These are phyloP conservation scores for Penicillium alfredii DNA, from an alignment of 495 filamentous ascomycete genomes.

Conservation along the genomic window DNA sequence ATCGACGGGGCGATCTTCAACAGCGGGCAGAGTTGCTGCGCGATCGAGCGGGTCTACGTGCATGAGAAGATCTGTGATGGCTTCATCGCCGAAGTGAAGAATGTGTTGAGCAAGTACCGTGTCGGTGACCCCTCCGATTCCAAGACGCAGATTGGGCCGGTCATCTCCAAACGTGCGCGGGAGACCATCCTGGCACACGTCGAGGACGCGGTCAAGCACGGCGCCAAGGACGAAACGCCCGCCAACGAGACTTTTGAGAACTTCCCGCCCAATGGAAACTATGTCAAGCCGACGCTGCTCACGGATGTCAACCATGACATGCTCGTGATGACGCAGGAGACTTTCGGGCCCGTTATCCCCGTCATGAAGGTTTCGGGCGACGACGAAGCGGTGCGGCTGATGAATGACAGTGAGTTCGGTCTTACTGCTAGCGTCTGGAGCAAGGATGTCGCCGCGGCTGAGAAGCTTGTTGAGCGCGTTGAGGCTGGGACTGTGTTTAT, in stretches of 20 bases:
- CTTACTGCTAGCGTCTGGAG: constrained; percentile 93
- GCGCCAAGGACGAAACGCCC: constrained; percentile 76
- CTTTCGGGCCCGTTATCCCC: constrained; percentile 87
- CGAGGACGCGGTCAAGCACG: constrained; percentile 71
- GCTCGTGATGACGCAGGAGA: constrained; percentile 86
- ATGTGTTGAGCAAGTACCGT: constrained; percentile 77
- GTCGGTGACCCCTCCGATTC: constrained; percentile 76
- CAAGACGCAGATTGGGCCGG: constrained; percentile 76
- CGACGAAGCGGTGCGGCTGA: constrained; percentile 68
- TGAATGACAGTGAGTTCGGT: constrained; percentile 91
- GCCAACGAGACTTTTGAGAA: constrained; percentile 65
- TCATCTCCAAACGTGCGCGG: constrained; percentile 70
- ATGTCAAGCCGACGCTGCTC: constrained; percentile 76
- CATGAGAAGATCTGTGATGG: constrained; percentile 70
- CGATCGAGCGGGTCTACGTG: constrained; percentile 83
- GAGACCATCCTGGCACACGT: constrained; percentile 69
- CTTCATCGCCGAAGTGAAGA: constrained; percentile 71
- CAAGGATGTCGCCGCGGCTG: constrained; percentile 69
- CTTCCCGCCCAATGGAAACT: constrained; percentile 69
- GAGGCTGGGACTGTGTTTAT: constrained; percentile 96
- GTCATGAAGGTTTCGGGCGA: constrained; percentile 82
- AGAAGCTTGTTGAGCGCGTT: constrained; percentile 66
- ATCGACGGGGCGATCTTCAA: constrained; percentile 92
- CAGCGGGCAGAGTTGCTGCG: constrained; percentile 90
- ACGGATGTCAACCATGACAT: constrained; percentile 73